These are phyloP conservation scores for Brettanomyces anomalus DNA, from an alignment of 805 yeast genomes.

Conservation along the genomic window DNA sequence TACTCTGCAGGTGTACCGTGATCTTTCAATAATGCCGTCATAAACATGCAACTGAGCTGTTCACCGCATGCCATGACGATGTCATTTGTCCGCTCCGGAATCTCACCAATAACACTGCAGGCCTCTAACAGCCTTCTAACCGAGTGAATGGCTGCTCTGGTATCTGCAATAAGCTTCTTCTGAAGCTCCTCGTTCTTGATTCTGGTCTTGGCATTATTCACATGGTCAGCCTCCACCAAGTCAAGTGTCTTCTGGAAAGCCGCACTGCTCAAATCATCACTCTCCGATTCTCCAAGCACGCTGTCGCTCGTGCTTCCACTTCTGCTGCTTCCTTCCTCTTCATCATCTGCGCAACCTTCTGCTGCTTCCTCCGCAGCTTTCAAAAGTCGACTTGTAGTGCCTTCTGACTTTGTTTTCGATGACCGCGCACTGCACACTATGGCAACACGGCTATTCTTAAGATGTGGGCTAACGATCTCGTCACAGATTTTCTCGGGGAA, in stretches of 20 bases:
- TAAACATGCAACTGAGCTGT: slow-evolving; percentile 80
- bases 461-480: slow-evolving; percentile 67
- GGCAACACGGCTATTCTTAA: slow-evolving; percentile 60
- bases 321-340: not conserved
- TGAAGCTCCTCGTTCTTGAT: slow-evolving; percentile 40
- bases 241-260: slow-evolving; percentile 45
- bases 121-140: slow-evolving; percentile 73
- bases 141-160: slow-evolving; percentile 56
- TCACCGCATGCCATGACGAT: slow-evolving; percentile 91
- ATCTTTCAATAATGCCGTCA: slow-evolving; percentile 79
- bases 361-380: slow-evolving; percentile 76
- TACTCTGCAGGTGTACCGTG: slow-evolving; percentile 70
- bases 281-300: slow-evolving; percentile 44
- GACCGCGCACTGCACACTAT: slow-evolving; percentile 96
- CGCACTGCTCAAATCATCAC: slow-evolving; percentile 7
- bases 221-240: slow-evolving; percentile 71
- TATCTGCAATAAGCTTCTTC: slow-evolving; percentile 45
- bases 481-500: slow-evolving; percentile 80
- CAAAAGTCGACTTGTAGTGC: slow-evolving; percentile 84
- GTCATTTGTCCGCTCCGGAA: slow-evolving; percentile 81
- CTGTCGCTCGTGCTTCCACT: not conserved
- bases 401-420: slow-evolving; percentile 83
- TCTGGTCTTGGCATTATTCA: slow-evolving; percentile 53
- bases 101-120: slow-evolving; percentile 85
- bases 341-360: slow-evolving; percentile 39